Evolutionary conservation across 1,139 yeast genomes (phyloP), one percentile per base, ranked within the genome.

Genomic region (Kodamaea fungicola): DNA sequence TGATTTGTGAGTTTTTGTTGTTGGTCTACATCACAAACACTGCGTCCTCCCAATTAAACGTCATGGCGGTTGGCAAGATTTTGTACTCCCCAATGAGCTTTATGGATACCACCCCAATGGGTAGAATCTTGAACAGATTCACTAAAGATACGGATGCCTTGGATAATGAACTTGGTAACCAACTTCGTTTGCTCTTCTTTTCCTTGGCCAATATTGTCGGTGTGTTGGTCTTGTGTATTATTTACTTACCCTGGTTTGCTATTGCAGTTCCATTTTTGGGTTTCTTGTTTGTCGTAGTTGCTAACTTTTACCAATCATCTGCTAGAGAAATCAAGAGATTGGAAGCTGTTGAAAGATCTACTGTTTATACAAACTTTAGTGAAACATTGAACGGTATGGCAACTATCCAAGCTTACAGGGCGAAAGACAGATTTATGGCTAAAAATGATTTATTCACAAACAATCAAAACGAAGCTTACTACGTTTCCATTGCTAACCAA

Each of bases 81-180:
- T 49, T 75, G 39, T 68, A 67, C 43, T 70, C 76, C 2, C 82
- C 83, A 28, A 74, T 76, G 78, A 57, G 73, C 27, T 77, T 67
- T 45, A 65, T 77, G 65, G 83, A 78, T 54, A 61, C 72, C 8
- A 76, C 81, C 0, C 83, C 83, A 8, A 63, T 74, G 57, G 83
- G 83, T 12, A 63, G 82, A 53, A 73, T 78, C 22, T 53, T 78
- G 51, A 77, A 78, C 51, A 62, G 83, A 45, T 77, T 78, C 50
- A 83, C 95, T 0, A 86, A 84, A 51, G 96, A 87, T 57, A 82
- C 92, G 0, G 94, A 87, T 52, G 80, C 82, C 27, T 62, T 86
- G 46, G 96, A 87, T 55, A 83, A 82, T 52, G 86, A 81, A 50
- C 64, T 80, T 38, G 74, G 80, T 28, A 82, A 78, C 43, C 78